Evolutionary conservation across 352 stramenopile genomes (phyloP).

Genomic region (Phytophthora nicotianae): DNA sequence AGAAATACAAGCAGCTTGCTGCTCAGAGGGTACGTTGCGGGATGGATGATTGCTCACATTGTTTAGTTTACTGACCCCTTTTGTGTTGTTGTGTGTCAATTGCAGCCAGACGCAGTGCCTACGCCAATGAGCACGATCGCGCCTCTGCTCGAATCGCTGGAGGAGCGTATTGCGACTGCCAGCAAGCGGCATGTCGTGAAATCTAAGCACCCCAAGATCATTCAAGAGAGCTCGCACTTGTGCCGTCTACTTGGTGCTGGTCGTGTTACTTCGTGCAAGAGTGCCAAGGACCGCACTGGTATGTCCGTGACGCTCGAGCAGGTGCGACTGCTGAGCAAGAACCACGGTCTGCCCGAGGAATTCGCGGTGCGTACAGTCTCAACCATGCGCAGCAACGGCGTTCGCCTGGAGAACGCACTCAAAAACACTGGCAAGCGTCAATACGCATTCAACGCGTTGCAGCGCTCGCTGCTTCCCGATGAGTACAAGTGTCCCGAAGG

Average conservation of each 20-base stretch:
- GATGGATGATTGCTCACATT: not conserved
- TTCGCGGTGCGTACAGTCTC: slow-evolving; percentile 67
- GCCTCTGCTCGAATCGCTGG: slow-evolving; percentile 51
- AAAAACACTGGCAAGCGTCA: slow-evolving; percentile 83
- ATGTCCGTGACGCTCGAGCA: slow-evolving; percentile 97
- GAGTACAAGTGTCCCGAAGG: slow-evolving; percentile 84
- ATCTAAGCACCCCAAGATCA: slow-evolving; percentile 80
- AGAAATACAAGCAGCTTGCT: slow-evolving; percentile 67
- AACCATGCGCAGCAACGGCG: slow-evolving; percentile 79
- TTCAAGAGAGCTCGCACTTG: slow-evolving; percentile 66
- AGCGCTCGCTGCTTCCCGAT: slow-evolving; percentile 76
- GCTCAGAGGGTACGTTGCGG: slow-evolving; percentile 31
- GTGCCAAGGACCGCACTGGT: slow-evolving; percentile 94
- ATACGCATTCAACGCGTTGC: slow-evolving; percentile 78
- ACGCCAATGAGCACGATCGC: slow-evolving; percentile 49
- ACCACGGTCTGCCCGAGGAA: slow-evolving; percentile 64
- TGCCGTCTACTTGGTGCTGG: slow-evolving; percentile 88
- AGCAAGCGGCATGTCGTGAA: slow-evolving; percentile 73
- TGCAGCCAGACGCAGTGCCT: slow-evolving; percentile 48
- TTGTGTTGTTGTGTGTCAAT: slow-evolving; percentile 3
- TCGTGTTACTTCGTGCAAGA: slow-evolving; percentile 95
- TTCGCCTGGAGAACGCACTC: slow-evolving; percentile 70
- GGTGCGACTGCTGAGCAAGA: slow-evolving; percentile 60
- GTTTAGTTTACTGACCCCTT: slow-evolving; percentile 10
- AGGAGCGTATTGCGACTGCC: slow-evolving; percentile 55